Percentiles rank a stretch among this genome's conserved stretches.
phyloP scores from a whole-genome alignment of 1,284 basidiomycete genomes.

The Afroboletus lepidellus region DNA sequence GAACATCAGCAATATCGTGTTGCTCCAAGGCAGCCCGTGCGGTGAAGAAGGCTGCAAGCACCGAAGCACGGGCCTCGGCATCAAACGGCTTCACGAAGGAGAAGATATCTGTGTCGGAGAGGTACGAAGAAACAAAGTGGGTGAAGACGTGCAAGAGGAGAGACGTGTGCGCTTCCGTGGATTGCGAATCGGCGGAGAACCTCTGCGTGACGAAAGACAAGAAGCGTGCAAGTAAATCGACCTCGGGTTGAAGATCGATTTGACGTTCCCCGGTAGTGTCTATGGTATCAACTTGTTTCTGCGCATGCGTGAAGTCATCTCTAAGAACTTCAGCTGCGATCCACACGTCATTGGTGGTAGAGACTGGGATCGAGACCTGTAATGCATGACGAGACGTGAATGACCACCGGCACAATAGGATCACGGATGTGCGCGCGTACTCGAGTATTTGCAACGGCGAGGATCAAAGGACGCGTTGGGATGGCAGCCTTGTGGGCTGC shows the following conservation, averaged over 20 bases:
- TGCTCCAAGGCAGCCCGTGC: conserved; percentile 75
- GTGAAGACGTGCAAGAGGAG: conserved; percentile 73
- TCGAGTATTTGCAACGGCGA: conserved; percentile 62
- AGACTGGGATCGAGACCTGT: conserved; percentile 82
- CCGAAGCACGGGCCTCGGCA: conserved; percentile 69
- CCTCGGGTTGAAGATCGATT: conserved; percentile 57
- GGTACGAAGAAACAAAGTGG: conserved; percentile 78
- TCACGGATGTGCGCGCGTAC: conserved; percentile 44
- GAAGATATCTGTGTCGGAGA: conserved; percentile 77
- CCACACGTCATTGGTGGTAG: conserved; percentile 78
- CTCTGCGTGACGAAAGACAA: conserved; percentile 70
- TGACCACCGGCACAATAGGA: conserved; percentile 2
- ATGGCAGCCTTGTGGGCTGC: conserved; percentile 37
- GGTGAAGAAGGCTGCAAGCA: conserved; percentile 81
- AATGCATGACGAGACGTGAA: conserved; percentile 14
- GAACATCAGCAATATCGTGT: conserved; percentile 56
- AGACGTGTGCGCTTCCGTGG: conserved; percentile 56
- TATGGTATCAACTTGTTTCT: conserved; percentile 54
- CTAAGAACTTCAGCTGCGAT: conserved; percentile 84
- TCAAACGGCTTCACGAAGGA: conserved; percentile 76
- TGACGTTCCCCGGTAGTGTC: conserved; percentile 53
- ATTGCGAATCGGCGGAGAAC: conserved; percentile 53
- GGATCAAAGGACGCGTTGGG: conserved; percentile 61
- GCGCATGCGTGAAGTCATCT: conserved; percentile 78
- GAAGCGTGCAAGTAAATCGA: conserved; percentile 81